Evolutionary conservation across 2,329 filamentous ascomycete species (phyloP).

Genomic region (Herpomyces periplanetae): DNA sequence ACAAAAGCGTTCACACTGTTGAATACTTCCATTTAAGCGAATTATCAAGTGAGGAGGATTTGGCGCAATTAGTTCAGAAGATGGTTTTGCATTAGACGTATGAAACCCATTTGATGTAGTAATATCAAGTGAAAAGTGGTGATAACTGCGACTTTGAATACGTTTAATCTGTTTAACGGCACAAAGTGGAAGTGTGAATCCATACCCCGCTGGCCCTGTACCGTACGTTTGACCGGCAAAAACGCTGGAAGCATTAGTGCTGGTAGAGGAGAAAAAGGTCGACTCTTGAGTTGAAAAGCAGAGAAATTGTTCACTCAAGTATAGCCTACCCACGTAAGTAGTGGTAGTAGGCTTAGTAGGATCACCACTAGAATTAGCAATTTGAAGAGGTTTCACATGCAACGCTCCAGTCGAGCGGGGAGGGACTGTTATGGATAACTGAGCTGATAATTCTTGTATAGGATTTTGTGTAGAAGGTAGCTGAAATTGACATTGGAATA

Average conservation of each 20-base stretch:
- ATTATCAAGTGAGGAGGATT: constrained; percentile 60
- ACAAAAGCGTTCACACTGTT: constrained; percentile 73
- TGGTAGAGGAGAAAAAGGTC: constrained; percentile 46
- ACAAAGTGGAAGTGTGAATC: constrained; percentile 71
- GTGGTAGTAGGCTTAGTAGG: constrained; percentile 15
- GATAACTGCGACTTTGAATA: constrained; percentile 61
- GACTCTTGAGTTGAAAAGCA: constrained; percentile 84
- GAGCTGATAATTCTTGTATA: constrained; percentile 77
- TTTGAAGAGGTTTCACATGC: too few species aligned
- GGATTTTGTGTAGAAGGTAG: constrained; percentile 69
- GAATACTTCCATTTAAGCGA: constrained; percentile 54
- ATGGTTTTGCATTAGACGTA: constrained; percentile 13
- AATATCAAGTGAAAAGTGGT: constrained; percentile 64
- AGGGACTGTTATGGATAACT: constrained; percentile 62
- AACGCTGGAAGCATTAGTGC: constrained; percentile 31
- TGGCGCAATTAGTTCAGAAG: constrained; percentile 9
- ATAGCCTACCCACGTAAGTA: constrained; percentile 64
- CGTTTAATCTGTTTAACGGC: constrained; percentile 68
- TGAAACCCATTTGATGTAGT: constrained; percentile 52
- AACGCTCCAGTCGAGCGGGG: too few species aligned
- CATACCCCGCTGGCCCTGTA: constrained; percentile 65
- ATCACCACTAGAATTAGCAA: too few species aligned
- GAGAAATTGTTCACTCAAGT: constrained; percentile 69
- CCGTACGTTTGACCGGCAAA: constrained; percentile 82
- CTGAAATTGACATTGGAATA: constrained; percentile 87